Percentiles rank a stretch among this genome's conserved stretches.
Evolutionary conservation across 768 basidiomycete species (phyloP).

Genomic region (Tricholoma hemisulphureum): DNA sequence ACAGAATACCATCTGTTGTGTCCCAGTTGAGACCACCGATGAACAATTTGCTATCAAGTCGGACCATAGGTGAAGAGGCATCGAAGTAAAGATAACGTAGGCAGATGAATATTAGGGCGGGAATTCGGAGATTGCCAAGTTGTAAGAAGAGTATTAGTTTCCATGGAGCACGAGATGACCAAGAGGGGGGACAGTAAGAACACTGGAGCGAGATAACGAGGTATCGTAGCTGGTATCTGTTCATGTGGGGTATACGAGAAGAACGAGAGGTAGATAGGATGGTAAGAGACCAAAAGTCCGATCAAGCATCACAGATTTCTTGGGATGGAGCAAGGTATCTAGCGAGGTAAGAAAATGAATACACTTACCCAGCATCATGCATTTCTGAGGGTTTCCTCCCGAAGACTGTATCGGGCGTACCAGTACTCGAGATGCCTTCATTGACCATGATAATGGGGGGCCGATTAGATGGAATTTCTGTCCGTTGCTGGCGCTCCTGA

Average conservation of each 20-base stretch:
- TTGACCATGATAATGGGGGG: conserved; percentile 24
- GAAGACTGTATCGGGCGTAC: conserved; percentile 40
- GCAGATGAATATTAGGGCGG: conserved; percentile 25
- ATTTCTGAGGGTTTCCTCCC: conserved; percentile 68
- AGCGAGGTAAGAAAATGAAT: conserved; percentile 9
- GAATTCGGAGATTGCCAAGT: conserved; percentile 19
- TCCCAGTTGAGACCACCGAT: conserved; percentile 91
- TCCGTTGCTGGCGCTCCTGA: conserved; percentile 56
- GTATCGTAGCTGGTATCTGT: conserved; percentile 32
- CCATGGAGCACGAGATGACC: conserved; percentile 16
- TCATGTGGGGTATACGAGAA: conserved; percentile 17
- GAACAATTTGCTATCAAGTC: conserved; percentile 76
- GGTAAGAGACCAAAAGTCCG: conserved; percentile 15
- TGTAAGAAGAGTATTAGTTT: conserved; percentile 24
- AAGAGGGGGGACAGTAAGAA: conserved; percentile 12
- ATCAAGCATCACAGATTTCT: neutral
- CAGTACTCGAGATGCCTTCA: conserved; percentile 24
- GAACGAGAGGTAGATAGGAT: conserved; percentile 5
- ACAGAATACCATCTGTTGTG: conserved; percentile 78
- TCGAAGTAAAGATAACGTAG: conserved; percentile 26
- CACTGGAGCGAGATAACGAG: conserved; percentile 28
- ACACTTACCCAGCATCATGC: conserved; percentile 80
- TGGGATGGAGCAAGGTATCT: neutral
- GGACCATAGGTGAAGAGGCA: conserved; percentile 22
- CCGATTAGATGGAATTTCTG: conserved; percentile 14